A percentile compares a stretch with the other conserved stretches of the same genome.
Evolutionary conservation across 2,329 filamentous ascomycete genomes (phyloP).

Genomic region (Fusarium albosuccineum): DNA sequence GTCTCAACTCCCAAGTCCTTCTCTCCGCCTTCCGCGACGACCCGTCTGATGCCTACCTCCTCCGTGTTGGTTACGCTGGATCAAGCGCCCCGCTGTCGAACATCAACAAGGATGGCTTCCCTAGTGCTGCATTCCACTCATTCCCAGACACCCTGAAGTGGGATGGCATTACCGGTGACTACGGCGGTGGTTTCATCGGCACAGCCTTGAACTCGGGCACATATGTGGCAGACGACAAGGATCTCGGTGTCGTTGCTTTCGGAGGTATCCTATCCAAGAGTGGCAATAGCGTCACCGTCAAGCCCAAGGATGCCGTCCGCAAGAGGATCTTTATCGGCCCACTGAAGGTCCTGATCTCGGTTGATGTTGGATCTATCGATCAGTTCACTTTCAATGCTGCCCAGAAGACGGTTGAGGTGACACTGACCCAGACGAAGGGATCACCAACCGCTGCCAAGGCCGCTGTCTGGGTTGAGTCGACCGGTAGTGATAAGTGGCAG

Average conservation of each 20-base stretch:
- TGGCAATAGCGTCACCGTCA: constrained; percentile 50
- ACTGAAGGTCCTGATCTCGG: constrained; percentile 55
- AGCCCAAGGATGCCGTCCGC: constrained; percentile 61
- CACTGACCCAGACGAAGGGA: constrained; percentile 48
- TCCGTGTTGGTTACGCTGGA: constrained; percentile 68
- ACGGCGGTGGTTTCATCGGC: constrained; percentile 67
- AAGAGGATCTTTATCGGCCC: constrained; percentile 63
- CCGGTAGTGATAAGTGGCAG: constrained; percentile 24
- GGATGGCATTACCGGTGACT: constrained; percentile 70
- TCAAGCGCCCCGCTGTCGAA: constrained; percentile 66
- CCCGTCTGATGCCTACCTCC: constrained; percentile 61
- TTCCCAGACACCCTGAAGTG: constrained; percentile 68
- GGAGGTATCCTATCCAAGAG: constrained; percentile 57
- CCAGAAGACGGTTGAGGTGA: constrained; percentile 32
- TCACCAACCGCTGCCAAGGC: constrained; percentile 46
- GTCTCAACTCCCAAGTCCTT: constrained; percentile 68
- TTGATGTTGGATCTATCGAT: constrained; percentile 60
- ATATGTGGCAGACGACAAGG: constrained; percentile 61
- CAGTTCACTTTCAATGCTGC: constrained; percentile 51
- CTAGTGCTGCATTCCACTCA: constrained; percentile 68
- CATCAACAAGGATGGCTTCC: constrained; percentile 67
- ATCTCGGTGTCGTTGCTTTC: constrained; percentile 62
- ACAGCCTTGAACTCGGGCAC: constrained; percentile 63
- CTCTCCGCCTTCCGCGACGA: constrained; percentile 64
- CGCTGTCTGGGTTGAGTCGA: constrained; percentile 54